Evolutionary conservation across 129 eudicot species (phyloP), one percentile per base, ranked within the genome.

Genomic region (Centaurea solstitialis): DNA sequence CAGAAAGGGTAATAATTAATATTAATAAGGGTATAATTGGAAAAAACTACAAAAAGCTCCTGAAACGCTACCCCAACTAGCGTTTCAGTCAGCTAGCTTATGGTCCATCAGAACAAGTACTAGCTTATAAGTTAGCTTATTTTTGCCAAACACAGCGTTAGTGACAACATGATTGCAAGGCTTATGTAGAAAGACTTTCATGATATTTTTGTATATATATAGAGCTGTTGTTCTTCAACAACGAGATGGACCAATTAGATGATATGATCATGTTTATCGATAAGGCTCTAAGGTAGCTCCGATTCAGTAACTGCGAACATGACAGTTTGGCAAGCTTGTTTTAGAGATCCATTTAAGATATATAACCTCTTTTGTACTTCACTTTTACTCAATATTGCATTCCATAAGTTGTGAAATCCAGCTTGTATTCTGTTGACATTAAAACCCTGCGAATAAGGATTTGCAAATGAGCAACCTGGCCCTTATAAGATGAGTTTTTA

Each of bases 281-380:
- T 68, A 78, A 68, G n/a, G 12, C 15, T 77, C 28, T 22, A 33
- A 68, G 38, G 74, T 70, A 70, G 74, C 74, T 70, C 74, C 38
- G 8, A n/a, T 7, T n/a, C 38, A 15, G 8, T 57, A 57, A 57
- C 65, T 57, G 65, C 22, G 35, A n/a, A 28, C 65, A 41, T 23
- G 81, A 17, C 18, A 66, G 74, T 77, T 77, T 67, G 13, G 24
- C 47, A 24, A 28, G 68, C n/a, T 78, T 67, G 68, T 40, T 23
- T 41, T 67, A 77, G 30, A 65, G 59, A 76, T 76, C 37, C 5
- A 20, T 76, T 38, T 1, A 35, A 35, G 79, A 59, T 33, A 6
- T 33, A 6, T 40, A 35, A 9, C 7, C 70, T n/a, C 33, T 75
- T 57, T 57, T 57, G 22, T 57, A 57, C 65, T 53, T 53, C 62